Conservation (phyloP, 768 basidiomycete species). For the Leccinum longicurvipes region DNA sequence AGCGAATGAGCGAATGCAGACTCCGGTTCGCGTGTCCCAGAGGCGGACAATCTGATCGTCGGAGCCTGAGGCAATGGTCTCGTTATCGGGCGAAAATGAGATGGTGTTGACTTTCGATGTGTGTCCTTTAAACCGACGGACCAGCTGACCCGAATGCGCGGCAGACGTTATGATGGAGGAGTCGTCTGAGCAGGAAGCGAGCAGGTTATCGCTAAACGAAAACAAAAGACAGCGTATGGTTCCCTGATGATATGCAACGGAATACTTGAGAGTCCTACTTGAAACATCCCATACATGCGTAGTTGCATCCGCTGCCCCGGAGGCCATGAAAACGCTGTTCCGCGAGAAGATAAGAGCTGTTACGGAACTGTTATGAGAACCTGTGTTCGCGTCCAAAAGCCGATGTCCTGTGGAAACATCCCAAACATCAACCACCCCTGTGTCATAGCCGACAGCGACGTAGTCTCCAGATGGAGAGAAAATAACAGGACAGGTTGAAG, state of each 20-base stretch:
- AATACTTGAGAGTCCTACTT: background rate
- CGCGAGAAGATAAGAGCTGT: slow-evolving; percentile 11
- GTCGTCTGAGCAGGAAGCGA: slow-evolving; percentile 17
- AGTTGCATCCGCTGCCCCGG: slow-evolving; percentile 12
- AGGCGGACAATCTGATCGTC: slow-evolving; percentile 21
- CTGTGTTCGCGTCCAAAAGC: slow-evolving; percentile 2
- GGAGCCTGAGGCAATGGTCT: slow-evolving; percentile 20
- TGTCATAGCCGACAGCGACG: slow-evolving; percentile 13
- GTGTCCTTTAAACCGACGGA: slow-evolving; percentile 17
- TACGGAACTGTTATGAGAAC: slow-evolving; percentile 2
- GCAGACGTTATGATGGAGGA: slow-evolving; percentile 13
- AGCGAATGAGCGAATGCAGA: slow-evolving; percentile 12
- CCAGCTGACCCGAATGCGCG: slow-evolving; percentile 3
- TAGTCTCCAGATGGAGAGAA: slow-evolving; percentile 15
- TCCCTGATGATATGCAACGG: slow-evolving; percentile 15
- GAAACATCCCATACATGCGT: slow-evolving; percentile 18
- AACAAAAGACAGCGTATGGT: slow-evolving; percentile 18
- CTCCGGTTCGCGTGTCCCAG: slow-evolving; percentile 22
- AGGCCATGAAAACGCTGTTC: slow-evolving; percentile 9
- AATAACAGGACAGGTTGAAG: slow-evolving; percentile 13
- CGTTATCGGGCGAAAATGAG: slow-evolving; percentile 20
- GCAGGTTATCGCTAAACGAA: slow-evolving; percentile 12
- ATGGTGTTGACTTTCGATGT: slow-evolving; percentile 14
- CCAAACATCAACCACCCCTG: slow-evolving; percentile 15
- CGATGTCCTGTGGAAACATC: slow-evolving; percentile 16